Percentiles rank a stretch among this genome's conserved stretches.
phyloP scores from a whole-genome alignment of 2,329 filamentous ascomycete genomes.

The Chaetomiaceae sp. region DNA sequence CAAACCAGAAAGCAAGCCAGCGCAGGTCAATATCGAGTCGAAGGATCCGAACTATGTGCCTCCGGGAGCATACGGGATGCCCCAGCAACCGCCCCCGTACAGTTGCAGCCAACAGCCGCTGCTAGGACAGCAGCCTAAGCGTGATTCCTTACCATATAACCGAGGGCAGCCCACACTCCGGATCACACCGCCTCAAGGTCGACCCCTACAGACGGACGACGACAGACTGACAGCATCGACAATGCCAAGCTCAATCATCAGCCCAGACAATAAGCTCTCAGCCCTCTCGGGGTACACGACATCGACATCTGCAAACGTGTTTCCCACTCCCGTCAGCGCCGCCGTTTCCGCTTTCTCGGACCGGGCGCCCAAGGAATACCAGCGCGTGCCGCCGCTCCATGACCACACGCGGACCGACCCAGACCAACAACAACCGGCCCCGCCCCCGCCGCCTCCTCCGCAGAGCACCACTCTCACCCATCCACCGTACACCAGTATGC shows the following conservation, averaged over 20 bases:
- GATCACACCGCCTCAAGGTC: conserved; percentile 59
- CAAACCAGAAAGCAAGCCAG: conserved; percentile 67
- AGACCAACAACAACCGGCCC: conserved; percentile 39
- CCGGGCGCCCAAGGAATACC: conserved; percentile 52
- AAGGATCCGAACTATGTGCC: conserved; percentile 67
- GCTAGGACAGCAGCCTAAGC: conserved; percentile 41
- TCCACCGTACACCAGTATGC: conserved; percentile 53
- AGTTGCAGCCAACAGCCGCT: conserved; percentile 25
- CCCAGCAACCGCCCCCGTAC: conserved; percentile 40
- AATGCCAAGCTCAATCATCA: conserved; percentile 54
- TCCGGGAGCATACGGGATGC: conserved; percentile 59
- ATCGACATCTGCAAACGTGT: conserved; percentile 49
- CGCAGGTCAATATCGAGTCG: conserved; percentile 72
- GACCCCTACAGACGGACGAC: conserved; percentile 52
- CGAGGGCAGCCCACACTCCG: conserved; percentile 56
- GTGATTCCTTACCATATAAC: conserved; percentile 56
- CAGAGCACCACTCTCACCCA: conserved; percentile 51
- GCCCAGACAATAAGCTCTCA: conserved; percentile 60
- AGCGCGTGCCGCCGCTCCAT: conserved; percentile 57
- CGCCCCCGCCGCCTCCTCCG: conserved; percentile 34
- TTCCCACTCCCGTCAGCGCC: conserved; percentile 61
- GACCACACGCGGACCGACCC: conserved; percentile 54
- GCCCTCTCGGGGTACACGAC: conserved; percentile 48
- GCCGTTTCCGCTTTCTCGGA: conserved; percentile 41
- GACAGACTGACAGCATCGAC: conserved; percentile 57